Evolutionary conservation across 768 basidiomycete species (phyloP).

Genomic region (Termitomyces sp.): DNA sequence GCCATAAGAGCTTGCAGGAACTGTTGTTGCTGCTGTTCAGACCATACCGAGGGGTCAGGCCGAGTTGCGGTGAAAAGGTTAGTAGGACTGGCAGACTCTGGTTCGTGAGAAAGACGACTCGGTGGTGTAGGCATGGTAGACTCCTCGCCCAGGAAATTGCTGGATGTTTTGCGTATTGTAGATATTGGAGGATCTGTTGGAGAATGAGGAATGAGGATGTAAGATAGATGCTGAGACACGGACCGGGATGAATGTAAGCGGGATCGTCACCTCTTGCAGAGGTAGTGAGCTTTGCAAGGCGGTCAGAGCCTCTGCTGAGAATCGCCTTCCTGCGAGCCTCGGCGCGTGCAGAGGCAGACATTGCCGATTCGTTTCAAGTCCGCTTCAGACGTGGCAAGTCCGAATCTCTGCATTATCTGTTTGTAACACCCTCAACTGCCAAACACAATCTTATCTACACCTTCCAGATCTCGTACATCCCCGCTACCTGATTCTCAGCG

Average conservation of each 20-base stretch:
- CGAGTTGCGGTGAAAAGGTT: constrained; percentile 16
- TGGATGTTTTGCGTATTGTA: constrained; percentile 20
- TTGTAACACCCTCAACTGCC: background rate
- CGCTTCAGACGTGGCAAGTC: constrained; percentile 17
- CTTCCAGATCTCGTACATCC: background rate
- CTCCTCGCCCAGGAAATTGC: constrained; percentile 42
- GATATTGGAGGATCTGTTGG: constrained; percentile 35
- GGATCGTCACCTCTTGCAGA: constrained; percentile 67
- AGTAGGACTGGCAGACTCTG: constrained; percentile 17
- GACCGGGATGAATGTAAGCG: constrained; percentile 48
- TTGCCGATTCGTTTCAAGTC: constrained; percentile 7
- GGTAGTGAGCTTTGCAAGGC: constrained; percentile 74
- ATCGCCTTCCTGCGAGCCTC: constrained; percentile 78
- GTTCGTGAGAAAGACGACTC: constrained; percentile 20
- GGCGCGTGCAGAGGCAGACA: constrained; percentile 61
- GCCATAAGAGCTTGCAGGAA: constrained; percentile 62
- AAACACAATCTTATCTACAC: background rate
- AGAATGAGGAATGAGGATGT: background rate
- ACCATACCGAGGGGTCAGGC: constrained; percentile 58
- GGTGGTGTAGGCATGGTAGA: constrained; percentile 33
- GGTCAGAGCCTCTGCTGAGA: constrained; percentile 62
- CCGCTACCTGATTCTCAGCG: background rate
- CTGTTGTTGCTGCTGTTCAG: constrained; percentile 61
- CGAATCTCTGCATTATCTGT: background rate
- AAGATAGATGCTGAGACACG: constrained; percentile 1